Base-by-base conservation (phyloP, 148 eudicot species). In the Bassia scoparia region DNA sequence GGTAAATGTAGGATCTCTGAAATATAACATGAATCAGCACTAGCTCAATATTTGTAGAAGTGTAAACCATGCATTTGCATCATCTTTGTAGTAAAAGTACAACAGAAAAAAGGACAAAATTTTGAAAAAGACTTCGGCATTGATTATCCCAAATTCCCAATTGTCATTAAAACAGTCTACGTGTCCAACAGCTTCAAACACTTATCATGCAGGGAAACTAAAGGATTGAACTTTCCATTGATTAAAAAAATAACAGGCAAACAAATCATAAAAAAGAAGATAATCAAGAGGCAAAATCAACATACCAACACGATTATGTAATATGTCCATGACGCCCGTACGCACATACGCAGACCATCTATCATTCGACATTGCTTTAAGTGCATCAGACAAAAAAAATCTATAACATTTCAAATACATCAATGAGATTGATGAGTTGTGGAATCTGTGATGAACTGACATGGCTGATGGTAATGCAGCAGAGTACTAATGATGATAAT, bases 241-340 rank as follows among this genome's bases (percentile, higher is more conserved):
- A 44, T 41, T 29, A 46, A 43, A 58, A 18, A 21, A 49, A 24
- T 27, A 54, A 67, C 23, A 17, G n/a, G 14, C 41, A 23, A 35
- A 35, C 4, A 37, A 30, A 30, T n/a, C 35, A 59, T 44, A 49
- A 55, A 13, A 48, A 50, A 34, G 10, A 9, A 61, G 1, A 41
- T 27, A 69, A 13, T 29, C 5, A 34, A 68, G 38, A 1, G 65
- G 26, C 14, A 75, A 68, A 78, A 67, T 43, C 23, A 69, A 77
- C 85, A 7, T 86, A 93, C 98, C 92, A 62, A 89, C 93, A 41
- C 98, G 93, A 71, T 87, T 91, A 67, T 91, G 95, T 72, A 91
- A 80, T 73, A 94, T 80, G 59, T 88, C 96, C 76, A 94, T 78
- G 56, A 94, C 76, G 68, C 98, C 98, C 48, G 83, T 81, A 70